phyloP scores from a whole-genome alignment of 2,329 filamentous ascomycete genomes.

The Metarhizium rileyi region DNA sequence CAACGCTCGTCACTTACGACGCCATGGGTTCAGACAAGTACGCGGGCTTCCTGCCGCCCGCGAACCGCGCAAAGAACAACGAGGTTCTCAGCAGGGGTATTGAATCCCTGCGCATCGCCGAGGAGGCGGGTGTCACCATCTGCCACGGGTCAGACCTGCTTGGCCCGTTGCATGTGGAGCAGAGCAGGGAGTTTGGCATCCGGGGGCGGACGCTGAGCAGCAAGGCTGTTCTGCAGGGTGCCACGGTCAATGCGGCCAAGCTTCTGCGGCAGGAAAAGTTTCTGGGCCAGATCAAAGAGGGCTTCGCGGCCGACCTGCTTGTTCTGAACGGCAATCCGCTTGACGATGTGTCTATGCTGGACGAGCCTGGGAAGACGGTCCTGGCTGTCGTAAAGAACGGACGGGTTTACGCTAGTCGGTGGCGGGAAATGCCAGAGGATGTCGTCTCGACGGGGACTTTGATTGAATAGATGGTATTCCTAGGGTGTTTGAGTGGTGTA shows the following conservation, averaged over 20 bases:
- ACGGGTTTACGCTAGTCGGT: constrained; percentile 21
- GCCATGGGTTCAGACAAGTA: constrained; percentile 36
- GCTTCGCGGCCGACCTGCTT: constrained; percentile 43
- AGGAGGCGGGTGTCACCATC: constrained; percentile 42
- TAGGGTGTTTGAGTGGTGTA: too few relatives aligned
- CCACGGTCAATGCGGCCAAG: constrained; percentile 37
- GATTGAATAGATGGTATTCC: too few relatives aligned
- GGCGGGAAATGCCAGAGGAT: constrained; percentile 13
- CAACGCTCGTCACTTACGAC: constrained; percentile 43
- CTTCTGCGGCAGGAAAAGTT: constrained; percentile 35
- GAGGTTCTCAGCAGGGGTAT: constrained; percentile 38
- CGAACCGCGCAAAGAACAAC: constrained; percentile 38
- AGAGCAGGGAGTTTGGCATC: constrained; percentile 23
- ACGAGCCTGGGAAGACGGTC: constrained; percentile 35
- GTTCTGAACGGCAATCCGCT: constrained; percentile 43
- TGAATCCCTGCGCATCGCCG: constrained; percentile 35
- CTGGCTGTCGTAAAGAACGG: constrained; percentile 47
- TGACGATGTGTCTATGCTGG: constrained; percentile 42
- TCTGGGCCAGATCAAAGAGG: constrained; percentile 40
- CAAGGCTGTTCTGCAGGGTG: constrained; percentile 18
- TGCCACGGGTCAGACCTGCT: constrained; percentile 40
- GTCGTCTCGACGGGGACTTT: neutral
- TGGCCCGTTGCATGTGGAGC: constrained; percentile 20
- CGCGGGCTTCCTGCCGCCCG: constrained; percentile 31
- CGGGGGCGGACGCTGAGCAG: constrained; percentile 14